Conservation (phyloP, 495 filamentous ascomycete species). For the Penicillium waksmanii region DNA sequence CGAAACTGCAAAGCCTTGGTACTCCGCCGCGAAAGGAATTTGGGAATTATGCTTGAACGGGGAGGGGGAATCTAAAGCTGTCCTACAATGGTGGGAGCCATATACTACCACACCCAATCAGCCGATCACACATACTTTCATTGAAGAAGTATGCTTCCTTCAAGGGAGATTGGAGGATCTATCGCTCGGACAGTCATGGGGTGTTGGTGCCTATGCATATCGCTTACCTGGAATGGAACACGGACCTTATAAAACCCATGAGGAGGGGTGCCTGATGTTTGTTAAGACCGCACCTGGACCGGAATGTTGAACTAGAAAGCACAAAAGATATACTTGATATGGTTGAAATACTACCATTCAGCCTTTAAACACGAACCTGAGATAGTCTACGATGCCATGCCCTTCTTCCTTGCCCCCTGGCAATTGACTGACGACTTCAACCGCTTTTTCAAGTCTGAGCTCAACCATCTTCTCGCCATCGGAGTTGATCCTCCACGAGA, state of each 20-base stretch:
- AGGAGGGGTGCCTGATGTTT: conserved; percentile 31
- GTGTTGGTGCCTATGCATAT: conserved; percentile 31
- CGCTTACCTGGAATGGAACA: conserved; percentile 28
- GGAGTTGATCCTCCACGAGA: conserved; percentile 27
- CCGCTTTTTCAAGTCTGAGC: conserved; percentile 28
- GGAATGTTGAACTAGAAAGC: background rate
- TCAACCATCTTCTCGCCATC: conserved; percentile 22
- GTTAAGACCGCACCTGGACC: conserved; percentile 20
- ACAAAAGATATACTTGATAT: no score
- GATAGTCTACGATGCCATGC: conserved; percentile 30
- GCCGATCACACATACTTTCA: conserved; percentile 29
- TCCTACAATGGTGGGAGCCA: conserved; percentile 34
- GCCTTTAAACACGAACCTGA: background rate
- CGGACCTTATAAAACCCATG: conserved; percentile 25
- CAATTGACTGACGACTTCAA: conserved; percentile 32
- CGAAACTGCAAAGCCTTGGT: conserved; percentile 24
- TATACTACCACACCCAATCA: conserved; percentile 10
- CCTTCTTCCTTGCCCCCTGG: conserved; percentile 15
- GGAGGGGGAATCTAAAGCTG: conserved; percentile 21
- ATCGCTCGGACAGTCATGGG: conserved; percentile 23
- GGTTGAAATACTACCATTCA: background rate
- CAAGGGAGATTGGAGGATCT: conserved; percentile 30
- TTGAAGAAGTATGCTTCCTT: conserved; percentile 34
- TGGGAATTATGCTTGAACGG: conserved; percentile 34
- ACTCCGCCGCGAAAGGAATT: conserved; percentile 25